Percentiles rank a stretch among this genome's conserved stretches.
phyloP scores from a whole-genome alignment of 2,329 filamentous ascomycete species.

The Cytospora schulzeri region DNA sequence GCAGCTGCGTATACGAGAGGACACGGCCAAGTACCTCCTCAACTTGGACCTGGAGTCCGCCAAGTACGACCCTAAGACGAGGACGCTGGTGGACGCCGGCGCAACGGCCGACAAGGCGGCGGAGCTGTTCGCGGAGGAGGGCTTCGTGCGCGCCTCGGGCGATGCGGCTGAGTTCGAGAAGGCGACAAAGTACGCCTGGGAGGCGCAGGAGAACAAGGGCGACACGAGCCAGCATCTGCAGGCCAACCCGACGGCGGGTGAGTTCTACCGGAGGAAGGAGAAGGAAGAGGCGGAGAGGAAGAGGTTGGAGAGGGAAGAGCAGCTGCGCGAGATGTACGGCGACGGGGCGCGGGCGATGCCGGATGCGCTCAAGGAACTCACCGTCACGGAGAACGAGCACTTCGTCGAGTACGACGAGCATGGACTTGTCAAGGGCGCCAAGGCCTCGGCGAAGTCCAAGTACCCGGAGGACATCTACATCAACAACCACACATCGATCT shows the following conservation, averaged over 20 bases:
- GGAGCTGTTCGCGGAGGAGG: slow-evolving; percentile 85
- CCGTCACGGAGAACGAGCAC: slow-evolving; percentile 77
- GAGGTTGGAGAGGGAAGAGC: slow-evolving; percentile 67
- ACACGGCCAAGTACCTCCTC: slow-evolving; percentile 94
- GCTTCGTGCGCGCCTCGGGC: slow-evolving; percentile 84
- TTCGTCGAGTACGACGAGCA: slow-evolving; percentile 95
- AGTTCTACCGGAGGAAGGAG: slow-evolving; percentile 80
- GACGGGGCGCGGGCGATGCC: slow-evolving; percentile 57
- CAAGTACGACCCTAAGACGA: slow-evolving; percentile 95
- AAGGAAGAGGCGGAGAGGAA: slow-evolving; percentile 71
- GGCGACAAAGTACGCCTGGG: slow-evolving; percentile 91
- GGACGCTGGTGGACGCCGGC: slow-evolving; percentile 84
- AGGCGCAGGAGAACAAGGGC: slow-evolving; percentile 81
- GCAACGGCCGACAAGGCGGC: slow-evolving; percentile 79
- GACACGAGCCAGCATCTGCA: slow-evolving; percentile 86
- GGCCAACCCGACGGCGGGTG: slow-evolving; percentile 93
- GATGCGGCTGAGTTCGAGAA: slow-evolving; percentile 92
- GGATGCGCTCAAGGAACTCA: slow-evolving; percentile 64
- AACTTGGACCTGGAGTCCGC: slow-evolving; percentile 96
- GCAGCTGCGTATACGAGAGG: slow-evolving; percentile 89
- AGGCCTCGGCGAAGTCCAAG: slow-evolving; percentile 79
- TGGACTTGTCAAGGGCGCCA: slow-evolving; percentile 86
- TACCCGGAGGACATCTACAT: slow-evolving; percentile 85
- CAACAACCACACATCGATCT: slow-evolving; percentile 91
- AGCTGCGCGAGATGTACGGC: slow-evolving; percentile 82